Base-by-base conservation (phyloP, 2,329 filamentous ascomycete genomes). In the Cladophialophora carrionii region DNA sequence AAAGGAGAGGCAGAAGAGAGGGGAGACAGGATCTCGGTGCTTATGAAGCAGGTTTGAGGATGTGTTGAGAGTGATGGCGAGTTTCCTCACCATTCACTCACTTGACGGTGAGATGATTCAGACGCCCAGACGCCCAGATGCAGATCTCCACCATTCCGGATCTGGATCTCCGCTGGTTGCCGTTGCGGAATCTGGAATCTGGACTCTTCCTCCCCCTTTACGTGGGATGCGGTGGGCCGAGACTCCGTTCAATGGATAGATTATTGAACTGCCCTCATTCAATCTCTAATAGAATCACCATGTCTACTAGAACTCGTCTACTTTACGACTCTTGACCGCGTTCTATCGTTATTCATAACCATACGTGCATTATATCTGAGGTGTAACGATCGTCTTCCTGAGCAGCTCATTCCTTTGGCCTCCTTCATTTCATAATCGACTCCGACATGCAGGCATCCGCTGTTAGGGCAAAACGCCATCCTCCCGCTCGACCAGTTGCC, bases 71-170 rank as follows among this genome's bases (percentile, higher is more conserved):
- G 24, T n/a, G 14, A 22, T 17, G 48, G 48, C 20, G 24, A 24
- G 20, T 51, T 2, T 10, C 24, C 4, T 29, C 48, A 51, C 48
- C 10, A 5, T n/a, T 22, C n/a, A 22, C 9, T 22, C 20, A 51
- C 20, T 29, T 24, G 4, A 51, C 48, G 48, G 48, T 51, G 48
- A 51, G 48, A 26, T 51, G 48, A 29, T 51, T 43, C 34, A 37
- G 12, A 12, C 4, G 34, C 34, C 14, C 37, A 43, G 17, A 43
- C n/a, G 37, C 48, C 48, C 48, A 22, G 48, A 29, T 7, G 8
- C 48, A 29, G 26, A 29, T 29, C 2, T 20, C 48, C 24, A 3
- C 20, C 9, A 51, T 51, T 22, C 48, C 48, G 48, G 22, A 51
- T 51, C 20, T 26, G 48, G 48, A 51, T 51, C 24, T 51, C 48